Conservation (phyloP, 352 stramenopile genomes). For the Phytophthora syringae region DNA sequence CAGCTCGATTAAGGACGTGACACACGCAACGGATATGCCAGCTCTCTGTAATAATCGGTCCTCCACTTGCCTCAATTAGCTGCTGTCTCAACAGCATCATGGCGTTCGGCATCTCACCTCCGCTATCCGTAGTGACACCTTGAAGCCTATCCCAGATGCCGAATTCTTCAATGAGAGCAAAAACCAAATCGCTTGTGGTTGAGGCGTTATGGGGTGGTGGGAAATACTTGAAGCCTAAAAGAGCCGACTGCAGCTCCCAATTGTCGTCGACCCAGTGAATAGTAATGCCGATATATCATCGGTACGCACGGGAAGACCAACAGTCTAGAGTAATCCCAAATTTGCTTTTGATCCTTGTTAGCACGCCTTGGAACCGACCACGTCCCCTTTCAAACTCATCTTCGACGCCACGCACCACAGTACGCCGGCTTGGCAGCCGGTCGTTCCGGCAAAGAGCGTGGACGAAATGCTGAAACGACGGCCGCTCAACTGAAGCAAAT, state of each 20-base stretch:
- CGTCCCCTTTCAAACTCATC: neutral
- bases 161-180: neutral
- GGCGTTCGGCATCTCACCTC: neutral
- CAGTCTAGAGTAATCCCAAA: neutral
- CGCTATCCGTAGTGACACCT: constrained; percentile 1
- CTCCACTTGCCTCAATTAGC: neutral
- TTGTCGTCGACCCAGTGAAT: neutral
- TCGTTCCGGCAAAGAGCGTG: neutral
- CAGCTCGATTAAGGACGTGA: neutral
- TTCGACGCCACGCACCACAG: neutral
- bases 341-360: neutral
- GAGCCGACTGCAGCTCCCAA: neutral
- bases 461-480: neutral
- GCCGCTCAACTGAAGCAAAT: neutral
- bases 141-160: neutral
- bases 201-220: neutral
- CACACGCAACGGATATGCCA: neutral
- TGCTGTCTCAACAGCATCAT: neutral
- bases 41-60: neutral
- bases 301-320: neutral
- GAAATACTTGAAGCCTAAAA: constrained; percentile 1
- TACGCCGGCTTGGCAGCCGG: neutral
- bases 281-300: neutral
- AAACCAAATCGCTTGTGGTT: constrained; percentile 1
- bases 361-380: neutral